phyloP scores from a whole-genome alignment of 768 basidiomycete species.

The Tylopilus cervinicoccineus region DNA sequence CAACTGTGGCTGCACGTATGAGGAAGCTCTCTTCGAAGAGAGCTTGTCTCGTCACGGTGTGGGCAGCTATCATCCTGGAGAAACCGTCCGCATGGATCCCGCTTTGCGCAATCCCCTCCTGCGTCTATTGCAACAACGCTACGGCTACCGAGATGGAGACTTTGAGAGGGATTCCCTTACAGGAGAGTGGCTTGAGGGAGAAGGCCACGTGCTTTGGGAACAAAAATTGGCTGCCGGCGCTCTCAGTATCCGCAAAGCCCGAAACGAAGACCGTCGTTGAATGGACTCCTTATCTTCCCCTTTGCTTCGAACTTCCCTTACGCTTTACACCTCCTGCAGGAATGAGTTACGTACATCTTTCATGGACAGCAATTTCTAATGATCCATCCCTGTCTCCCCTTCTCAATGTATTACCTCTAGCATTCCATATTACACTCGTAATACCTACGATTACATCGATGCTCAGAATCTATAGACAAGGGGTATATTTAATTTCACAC shows the following conservation, averaged over 20 bases:
- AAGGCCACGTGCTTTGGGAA: constrained; percentile 64
- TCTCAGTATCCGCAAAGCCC: constrained; percentile 33
- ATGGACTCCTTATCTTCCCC: neutral
- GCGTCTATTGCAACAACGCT: constrained; percentile 64
- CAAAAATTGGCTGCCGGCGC: constrained; percentile 42
- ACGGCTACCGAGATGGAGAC: constrained; percentile 79
- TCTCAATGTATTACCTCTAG: constrained; percentile 18
- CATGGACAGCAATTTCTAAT: constrained; percentile 23
- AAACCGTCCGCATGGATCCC: constrained; percentile 86
- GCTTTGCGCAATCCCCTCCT: constrained; percentile 79
- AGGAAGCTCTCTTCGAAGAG: constrained; percentile 86
- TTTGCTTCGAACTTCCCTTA: neutral
- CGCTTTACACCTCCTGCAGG: constrained; percentile 14
- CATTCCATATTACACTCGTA: constrained; percentile 22
- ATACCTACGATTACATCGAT: constrained; percentile 21
- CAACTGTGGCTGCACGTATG: constrained; percentile 83
- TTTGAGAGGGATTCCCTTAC: constrained; percentile 69
- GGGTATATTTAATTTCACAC: constrained; percentile 15
- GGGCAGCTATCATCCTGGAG: constrained; percentile 80
- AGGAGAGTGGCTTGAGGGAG: constrained; percentile 65
- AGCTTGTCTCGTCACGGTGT: constrained; percentile 74
- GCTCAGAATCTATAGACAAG: constrained; percentile 15
- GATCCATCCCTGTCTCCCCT: constrained; percentile 2
- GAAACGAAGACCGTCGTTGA: constrained; percentile 38
- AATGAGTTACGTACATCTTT: constrained; percentile 25